These are phyloP conservation scores for Heliophila coronopifolia DNA, from an alignment of 441 rosid genomes.

Conservation along the genomic window DNA sequence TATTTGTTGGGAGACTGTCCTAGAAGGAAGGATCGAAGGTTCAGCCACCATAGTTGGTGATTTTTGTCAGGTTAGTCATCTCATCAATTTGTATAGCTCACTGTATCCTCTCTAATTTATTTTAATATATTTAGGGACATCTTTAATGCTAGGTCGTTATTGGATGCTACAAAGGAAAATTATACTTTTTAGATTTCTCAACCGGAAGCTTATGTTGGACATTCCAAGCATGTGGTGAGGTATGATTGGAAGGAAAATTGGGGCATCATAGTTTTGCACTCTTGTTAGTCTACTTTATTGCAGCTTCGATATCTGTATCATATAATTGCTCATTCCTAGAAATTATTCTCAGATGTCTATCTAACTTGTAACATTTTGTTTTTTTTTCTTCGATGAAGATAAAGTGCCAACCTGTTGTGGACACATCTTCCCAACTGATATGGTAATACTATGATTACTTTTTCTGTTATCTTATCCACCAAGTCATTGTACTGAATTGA, in stretches of 20 bases:
- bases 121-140: slow-evolving; percentile 6
- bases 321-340: slow-evolving; percentile 2
- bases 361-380: slow-evolving; percentile 19
- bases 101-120: slow-evolving; percentile 19
- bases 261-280: neutral
- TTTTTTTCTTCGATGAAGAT: slow-evolving; percentile 45
- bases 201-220: slow-evolving; percentile 69
- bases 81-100: slow-evolving; percentile 16
- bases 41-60: slow-evolving; percentile 70
- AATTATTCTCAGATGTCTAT: slow-evolving; percentile 6
- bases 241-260: slow-evolving; percentile 26
- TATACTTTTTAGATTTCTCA: slow-evolving; percentile 69
- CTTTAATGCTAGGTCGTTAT: slow-evolving; percentile 56
- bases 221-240: slow-evolving; percentile 84
- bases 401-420: slow-evolving; percentile 79
- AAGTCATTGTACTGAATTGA: neutral
- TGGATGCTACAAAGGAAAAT: slow-evolving; percentile 80
- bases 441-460: slow-evolving; percentile 46
- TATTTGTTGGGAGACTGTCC: slow-evolving; percentile 61
- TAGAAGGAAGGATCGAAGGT: slow-evolving; percentile 81
- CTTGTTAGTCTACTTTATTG: slow-evolving; percentile 2
- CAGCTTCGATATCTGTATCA: neutral
- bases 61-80: slow-evolving; percentile 63
- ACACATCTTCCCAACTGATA: slow-evolving; percentile 47
- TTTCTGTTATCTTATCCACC: slow-evolving; percentile 13